These are phyloP conservation scores for Entrophospora sp. DNA, from an alignment of 192 early-diverging fungal species.

Conservation along the genomic window DNA sequence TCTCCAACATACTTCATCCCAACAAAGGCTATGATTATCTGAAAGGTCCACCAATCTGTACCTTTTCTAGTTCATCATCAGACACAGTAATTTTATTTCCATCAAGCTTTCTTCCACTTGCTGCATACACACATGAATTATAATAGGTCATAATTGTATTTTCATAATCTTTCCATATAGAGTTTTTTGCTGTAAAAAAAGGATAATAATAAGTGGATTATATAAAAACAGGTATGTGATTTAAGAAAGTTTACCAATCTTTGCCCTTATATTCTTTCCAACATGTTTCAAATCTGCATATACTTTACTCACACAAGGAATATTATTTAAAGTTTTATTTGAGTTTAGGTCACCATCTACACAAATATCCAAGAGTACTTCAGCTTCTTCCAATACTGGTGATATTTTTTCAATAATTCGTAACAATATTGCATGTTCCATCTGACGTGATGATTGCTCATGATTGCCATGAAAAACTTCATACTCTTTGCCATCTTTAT, in stretches of 20 bases:
- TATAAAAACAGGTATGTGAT: neutral
- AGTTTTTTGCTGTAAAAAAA: neutral
- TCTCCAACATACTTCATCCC: neutral
- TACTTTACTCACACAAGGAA: neutral
- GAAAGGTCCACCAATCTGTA: neutral
- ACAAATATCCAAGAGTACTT: neutral
- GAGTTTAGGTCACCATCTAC: neutral
- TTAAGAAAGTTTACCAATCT: neutral
- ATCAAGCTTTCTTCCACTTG: neutral
- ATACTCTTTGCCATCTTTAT: neutral
- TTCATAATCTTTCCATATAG: neutral
- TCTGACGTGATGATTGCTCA: neutral
- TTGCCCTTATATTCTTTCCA: neutral
- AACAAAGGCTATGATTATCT: neutral
- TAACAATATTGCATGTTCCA: neutral
- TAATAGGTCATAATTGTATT: neutral
- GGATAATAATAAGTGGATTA: neutral
- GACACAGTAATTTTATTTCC: neutral
- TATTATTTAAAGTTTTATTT: neutral
- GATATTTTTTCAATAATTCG: neutral
- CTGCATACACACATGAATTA: neutral
- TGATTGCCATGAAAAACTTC: neutral
- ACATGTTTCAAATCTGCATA: conserved; percentile 3
- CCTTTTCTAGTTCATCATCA: neutral
- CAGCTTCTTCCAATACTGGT: neutral